These are phyloP conservation scores for Rhipidocladum racemiflorum DNA, from an alignment of 176 grass and related monocot species.

Conservation along the genomic window DNA sequence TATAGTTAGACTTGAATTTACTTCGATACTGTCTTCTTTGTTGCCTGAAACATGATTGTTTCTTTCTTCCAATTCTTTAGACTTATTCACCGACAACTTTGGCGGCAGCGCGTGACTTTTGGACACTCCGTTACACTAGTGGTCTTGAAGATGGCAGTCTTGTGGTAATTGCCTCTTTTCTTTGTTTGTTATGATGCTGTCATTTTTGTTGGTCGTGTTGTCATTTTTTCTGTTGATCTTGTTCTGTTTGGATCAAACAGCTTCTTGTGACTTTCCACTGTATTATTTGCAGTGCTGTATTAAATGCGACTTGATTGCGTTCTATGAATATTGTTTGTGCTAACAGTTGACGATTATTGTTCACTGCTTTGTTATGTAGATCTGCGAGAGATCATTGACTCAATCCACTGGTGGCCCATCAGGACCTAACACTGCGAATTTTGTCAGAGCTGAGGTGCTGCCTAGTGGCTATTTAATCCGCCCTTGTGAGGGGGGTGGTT, in stretches of 20 bases:
- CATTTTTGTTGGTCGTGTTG: not conserved
- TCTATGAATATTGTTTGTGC: not conserved
- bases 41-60: slow-evolving; percentile 11
- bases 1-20: not conserved
- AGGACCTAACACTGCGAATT: slow-evolving; percentile 78
- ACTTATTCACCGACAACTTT: slow-evolving; percentile 93
- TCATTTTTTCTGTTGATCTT: slow-evolving; percentile 2
- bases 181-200: slow-evolving; percentile 10
- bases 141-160: slow-evolving; percentile 99
- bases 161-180: slow-evolving; percentile 65
- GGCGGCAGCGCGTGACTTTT: slow-evolving; percentile 83
- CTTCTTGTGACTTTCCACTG: not conserved
- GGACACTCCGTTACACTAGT: slow-evolving; percentile 90
- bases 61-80: slow-evolving; percentile 37
- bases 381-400: slow-evolving; percentile 98
- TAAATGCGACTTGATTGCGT: not conserved
- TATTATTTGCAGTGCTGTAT: not conserved
- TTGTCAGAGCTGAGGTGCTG: slow-evolving; percentile 91
- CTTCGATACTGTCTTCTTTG: not conserved
- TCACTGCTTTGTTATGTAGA: slow-evolving; percentile 49
- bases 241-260: not conserved
- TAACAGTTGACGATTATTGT: slow-evolving; percentile 25
- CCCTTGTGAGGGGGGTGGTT: slow-evolving; percentile 96
- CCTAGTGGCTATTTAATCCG: slow-evolving; percentile 94
- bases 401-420: slow-evolving; percentile 77